Conservation (phyloP, 495 filamentous ascomycete genomes). For the Aspergillus conjunctus region DNA sequence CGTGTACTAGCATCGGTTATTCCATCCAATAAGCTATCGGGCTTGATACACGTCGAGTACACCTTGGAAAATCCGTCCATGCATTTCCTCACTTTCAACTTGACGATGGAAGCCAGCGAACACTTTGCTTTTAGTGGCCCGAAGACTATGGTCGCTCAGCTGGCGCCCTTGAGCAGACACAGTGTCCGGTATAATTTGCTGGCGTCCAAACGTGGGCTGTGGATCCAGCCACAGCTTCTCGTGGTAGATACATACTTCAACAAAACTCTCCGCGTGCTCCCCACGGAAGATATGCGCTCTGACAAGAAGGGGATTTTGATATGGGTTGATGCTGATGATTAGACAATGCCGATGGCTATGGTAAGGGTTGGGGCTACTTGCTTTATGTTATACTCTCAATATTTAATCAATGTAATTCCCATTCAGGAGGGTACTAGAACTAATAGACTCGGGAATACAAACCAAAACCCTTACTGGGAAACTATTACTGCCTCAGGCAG, state of each 20-base stretch:
- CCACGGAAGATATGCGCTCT: slow-evolving; percentile 69
- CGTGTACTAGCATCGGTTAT: slow-evolving; percentile 74
- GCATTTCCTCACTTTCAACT: slow-evolving; percentile 88
- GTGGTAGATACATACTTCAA: slow-evolving; percentile 89
- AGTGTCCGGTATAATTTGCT: slow-evolving; percentile 70
- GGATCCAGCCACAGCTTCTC: slow-evolving; percentile 72
- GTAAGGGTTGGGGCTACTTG: neutral
- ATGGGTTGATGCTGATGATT: slow-evolving; percentile 62
- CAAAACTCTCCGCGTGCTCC: slow-evolving; percentile 74
- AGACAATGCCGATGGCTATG: slow-evolving; percentile 12
- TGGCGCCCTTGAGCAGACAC: slow-evolving; percentile 77
- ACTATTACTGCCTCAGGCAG: slow-evolving; percentile 3
- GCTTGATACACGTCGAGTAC: slow-evolving; percentile 59
- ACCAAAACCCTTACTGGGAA: neutral
- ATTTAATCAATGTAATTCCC: neutral
- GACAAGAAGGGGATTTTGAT: slow-evolving; percentile 73
- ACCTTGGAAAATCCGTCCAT: slow-evolving; percentile 91
- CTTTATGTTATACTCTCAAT: neutral
- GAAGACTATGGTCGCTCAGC: slow-evolving; percentile 73
- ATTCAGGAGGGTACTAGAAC: slow-evolving; percentile 1
- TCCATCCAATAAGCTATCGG: slow-evolving; percentile 43
- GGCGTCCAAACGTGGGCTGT: slow-evolving; percentile 57
- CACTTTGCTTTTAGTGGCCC: slow-evolving; percentile 91
- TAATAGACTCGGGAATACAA: no score
- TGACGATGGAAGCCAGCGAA: slow-evolving; percentile 89